Conservation (phyloP, 192 early-diverging fungal genomes). For the Rhizophagus prolifer region DNA sequence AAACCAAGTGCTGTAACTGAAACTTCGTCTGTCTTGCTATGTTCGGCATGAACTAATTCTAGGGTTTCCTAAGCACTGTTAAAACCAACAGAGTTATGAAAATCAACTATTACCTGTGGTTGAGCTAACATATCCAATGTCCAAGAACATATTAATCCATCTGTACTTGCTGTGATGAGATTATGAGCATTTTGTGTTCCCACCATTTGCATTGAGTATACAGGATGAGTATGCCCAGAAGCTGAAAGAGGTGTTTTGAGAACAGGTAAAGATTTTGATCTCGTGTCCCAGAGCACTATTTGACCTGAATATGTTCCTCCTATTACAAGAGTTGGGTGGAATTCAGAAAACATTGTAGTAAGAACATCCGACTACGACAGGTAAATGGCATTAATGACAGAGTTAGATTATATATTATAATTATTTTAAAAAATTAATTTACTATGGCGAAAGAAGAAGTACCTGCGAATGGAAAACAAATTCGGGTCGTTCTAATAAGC, state of each 20-base stretch:
- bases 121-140: slow-evolving; percentile 97
- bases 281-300: slow-evolving; percentile 96
- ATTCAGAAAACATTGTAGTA: slow-evolving; percentile 84
- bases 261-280: slow-evolving; percentile 85
- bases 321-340: slow-evolving; percentile 89
- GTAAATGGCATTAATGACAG: neutral
- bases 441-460: neutral
- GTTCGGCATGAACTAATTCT: slow-evolving; percentile 72
- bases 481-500: slow-evolving; percentile 86
- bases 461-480: slow-evolving; percentile 91
- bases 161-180: slow-evolving; percentile 89
- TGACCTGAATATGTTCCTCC: slow-evolving; percentile 98
- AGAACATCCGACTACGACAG: slow-evolving; percentile 76
- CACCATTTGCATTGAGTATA: slow-evolving; percentile 85
- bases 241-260: slow-evolving; percentile 92
- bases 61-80: slow-evolving; percentile 60
- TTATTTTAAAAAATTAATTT: neutral
- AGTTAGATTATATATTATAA: neutral
- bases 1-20: slow-evolving; percentile 90
- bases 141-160: slow-evolving; percentile 96
- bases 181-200: slow-evolving; percentile 96
- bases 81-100: neutral
- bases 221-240: slow-evolving; percentile 95
- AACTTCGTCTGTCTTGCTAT: slow-evolving; percentile 88
- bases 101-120: slow-evolving; percentile 61